Evolutionary conservation across 1,284 basidiomycete genomes (phyloP).

Genomic region (Sporisorium exsertum): DNA sequence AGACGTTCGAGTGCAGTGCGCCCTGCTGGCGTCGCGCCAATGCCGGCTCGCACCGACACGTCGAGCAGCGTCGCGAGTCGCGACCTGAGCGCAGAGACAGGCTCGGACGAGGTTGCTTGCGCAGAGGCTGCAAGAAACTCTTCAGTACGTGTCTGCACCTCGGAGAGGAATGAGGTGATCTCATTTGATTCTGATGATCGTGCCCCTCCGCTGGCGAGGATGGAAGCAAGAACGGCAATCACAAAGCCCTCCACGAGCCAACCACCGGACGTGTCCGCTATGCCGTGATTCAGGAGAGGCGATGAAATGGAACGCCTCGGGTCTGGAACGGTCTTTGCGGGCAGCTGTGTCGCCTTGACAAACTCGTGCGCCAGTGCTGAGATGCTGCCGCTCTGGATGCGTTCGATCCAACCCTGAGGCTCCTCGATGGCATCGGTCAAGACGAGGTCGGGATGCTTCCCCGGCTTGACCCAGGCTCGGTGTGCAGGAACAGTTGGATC

Average conservation of each 20-base stretch:
- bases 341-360: conserved; percentile 61
- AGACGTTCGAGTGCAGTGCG: conserved; percentile 8
- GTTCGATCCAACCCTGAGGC: conserved; percentile 54
- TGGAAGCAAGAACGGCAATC: conserved; percentile 16
- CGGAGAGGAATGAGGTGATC: conserved; percentile 14
- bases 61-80: conserved; percentile 30
- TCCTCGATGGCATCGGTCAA: conserved; percentile 36
- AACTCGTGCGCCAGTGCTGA: conserved; percentile 64
- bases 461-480: conserved; percentile 45
- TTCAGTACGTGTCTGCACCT: conserved; percentile 17
- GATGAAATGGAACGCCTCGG: conserved; percentile 19
- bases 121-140: conserved; percentile 6
- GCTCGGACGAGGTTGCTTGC: not conserved
- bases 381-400: conserved; percentile 54
- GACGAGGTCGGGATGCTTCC: conserved; percentile 55
- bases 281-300: conserved; percentile 6
- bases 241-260: conserved; percentile 20
- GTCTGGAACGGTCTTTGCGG: not conserved
- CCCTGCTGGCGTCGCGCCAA: conserved; percentile 4
- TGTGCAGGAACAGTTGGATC: conserved; percentile 6
- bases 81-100: conserved; percentile 11
- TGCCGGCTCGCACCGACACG: conserved; percentile 20
- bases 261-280: not conserved
- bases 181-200: not conserved
- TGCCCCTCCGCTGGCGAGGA: conserved; percentile 2